A percentile compares a stretch with the other conserved stretches of the same genome.
These are phyloP conservation scores for Aspergillus ellipticus DNA, from an alignment of 495 filamentous ascomycete species.

Conservation along the genomic window DNA sequence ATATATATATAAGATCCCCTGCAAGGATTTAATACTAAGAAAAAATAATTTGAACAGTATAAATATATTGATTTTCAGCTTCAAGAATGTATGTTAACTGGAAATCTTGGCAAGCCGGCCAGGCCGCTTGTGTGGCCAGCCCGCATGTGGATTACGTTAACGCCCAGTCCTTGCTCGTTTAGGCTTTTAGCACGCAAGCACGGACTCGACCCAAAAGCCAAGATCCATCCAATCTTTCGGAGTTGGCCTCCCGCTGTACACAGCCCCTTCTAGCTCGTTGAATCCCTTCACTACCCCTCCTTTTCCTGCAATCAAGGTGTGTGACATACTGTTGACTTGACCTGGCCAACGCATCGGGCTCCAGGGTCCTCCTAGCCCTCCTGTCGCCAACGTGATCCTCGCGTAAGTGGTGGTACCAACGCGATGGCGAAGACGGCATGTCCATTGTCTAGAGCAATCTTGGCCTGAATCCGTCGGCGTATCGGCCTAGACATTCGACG, in stretches of 20 bases:
- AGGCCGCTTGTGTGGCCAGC: too few species aligned
- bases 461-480: neutral
- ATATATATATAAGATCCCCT: too few species aligned
- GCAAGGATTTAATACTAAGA: too few species aligned
- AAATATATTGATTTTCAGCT: too few species aligned
- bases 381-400: neutral
- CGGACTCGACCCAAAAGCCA: neutral
- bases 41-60: too few species aligned
- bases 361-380: neutral
- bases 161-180: too few species aligned
- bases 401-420: neutral
- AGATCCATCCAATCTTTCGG: neutral
- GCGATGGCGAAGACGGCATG: neutral
- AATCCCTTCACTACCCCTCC: neutral
- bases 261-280: neutral
- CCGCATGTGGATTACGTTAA: too few species aligned
- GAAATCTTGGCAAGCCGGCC: too few species aligned
- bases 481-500: neutral
- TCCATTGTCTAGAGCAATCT: neutral
- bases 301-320: neutral
- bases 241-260: neutral
- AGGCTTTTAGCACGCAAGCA: neutral
- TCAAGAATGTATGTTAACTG: too few species aligned
- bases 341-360: neutral
- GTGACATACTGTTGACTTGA: neutral